Conservation (phyloP, 2,329 filamentous ascomycete species). For the Ophiostoma pallidulum region DNA sequence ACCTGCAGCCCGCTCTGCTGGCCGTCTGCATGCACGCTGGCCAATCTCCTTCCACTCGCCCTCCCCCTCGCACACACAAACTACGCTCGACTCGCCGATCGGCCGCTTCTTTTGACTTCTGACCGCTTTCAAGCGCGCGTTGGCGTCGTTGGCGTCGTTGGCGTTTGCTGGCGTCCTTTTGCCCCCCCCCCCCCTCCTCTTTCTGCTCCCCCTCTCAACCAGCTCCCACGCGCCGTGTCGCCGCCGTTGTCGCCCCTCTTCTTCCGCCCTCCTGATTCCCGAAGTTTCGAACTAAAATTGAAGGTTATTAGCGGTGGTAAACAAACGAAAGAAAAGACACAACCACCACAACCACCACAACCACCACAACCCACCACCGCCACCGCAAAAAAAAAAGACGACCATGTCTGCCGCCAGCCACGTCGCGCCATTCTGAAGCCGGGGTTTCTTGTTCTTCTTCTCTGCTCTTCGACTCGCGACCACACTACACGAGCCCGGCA, state of each 20-base stretch:
- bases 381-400: not conserved
- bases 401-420: not conserved
- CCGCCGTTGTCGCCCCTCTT: slow-evolving; percentile 1
- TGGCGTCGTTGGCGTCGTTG: no score
- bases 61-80: not conserved
- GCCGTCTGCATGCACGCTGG: slow-evolving; percentile 7
- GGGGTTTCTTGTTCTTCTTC: not conserved
- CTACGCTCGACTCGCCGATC: no score
- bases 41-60: slow-evolving; percentile 7
- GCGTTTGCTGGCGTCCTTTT: slow-evolving; percentile 9
- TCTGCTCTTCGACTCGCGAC: not conserved
- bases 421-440: not conserved
- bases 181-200: slow-evolving; percentile 4
- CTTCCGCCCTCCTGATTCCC: not conserved
- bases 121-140: slow-evolving; percentile 11
- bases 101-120: not conserved
- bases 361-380: no score
- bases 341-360: no score
- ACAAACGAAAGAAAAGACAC: not conserved
- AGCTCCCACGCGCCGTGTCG: slow-evolving; percentile 5
- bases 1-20: slow-evolving; percentile 2
- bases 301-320: slow-evolving; percentile 1
- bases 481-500: not conserved
- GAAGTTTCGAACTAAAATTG: slow-evolving; percentile 1
- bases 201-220: not conserved